phyloP scores from a whole-genome alignment of 495 filamentous ascomycete genomes.

The Penicillium canescens region DNA sequence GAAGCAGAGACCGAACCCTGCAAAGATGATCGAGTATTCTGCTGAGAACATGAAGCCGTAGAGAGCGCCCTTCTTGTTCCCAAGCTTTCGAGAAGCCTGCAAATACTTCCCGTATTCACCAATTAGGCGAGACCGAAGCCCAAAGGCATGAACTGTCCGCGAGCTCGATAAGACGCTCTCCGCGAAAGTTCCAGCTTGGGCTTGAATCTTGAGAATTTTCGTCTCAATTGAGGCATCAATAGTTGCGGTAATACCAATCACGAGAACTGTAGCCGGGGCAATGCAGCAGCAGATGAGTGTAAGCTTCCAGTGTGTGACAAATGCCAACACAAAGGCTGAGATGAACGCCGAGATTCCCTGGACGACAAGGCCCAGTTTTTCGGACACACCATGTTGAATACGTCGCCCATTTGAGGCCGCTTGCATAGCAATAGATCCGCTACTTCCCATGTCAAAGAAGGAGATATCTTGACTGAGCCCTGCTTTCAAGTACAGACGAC shows the following conservation, averaged over 20 bases:
- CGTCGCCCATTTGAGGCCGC: conserved; percentile 72
- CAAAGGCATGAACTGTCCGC: conserved; percentile 76
- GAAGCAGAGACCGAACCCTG: conserved; percentile 75
- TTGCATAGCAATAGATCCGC: conserved; percentile 78
- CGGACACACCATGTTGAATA: conserved; percentile 73
- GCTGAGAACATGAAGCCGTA: conserved; percentile 64
- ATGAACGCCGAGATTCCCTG: conserved; percentile 67
- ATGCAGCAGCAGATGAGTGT: conserved; percentile 69
- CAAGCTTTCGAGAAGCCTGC: conserved; percentile 63
- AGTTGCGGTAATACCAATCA: conserved; percentile 50
- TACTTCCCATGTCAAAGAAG: conserved; percentile 76
- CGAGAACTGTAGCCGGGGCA: conserved; percentile 58
- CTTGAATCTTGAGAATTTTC: conserved; percentile 66
- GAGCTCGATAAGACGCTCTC: conserved; percentile 83
- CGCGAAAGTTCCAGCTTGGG: conserved; percentile 70
- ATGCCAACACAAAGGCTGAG: conserved; percentile 73
- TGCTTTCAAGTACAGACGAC: conserved; percentile 67
- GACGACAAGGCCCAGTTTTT: conserved; percentile 68
- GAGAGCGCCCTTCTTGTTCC: conserved; percentile 60
- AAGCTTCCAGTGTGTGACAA: conserved; percentile 73
- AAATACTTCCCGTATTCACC: conserved; percentile 56
- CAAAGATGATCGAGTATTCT: conserved; percentile 71
- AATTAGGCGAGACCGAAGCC: conserved; percentile 72
- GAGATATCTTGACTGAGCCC: conserved; percentile 79
- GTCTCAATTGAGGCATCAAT: conserved; percentile 56